Evolutionary conservation across 2,329 filamentous ascomycete species (phyloP).

Genomic region (Botryosphaeria dothidea): DNA sequence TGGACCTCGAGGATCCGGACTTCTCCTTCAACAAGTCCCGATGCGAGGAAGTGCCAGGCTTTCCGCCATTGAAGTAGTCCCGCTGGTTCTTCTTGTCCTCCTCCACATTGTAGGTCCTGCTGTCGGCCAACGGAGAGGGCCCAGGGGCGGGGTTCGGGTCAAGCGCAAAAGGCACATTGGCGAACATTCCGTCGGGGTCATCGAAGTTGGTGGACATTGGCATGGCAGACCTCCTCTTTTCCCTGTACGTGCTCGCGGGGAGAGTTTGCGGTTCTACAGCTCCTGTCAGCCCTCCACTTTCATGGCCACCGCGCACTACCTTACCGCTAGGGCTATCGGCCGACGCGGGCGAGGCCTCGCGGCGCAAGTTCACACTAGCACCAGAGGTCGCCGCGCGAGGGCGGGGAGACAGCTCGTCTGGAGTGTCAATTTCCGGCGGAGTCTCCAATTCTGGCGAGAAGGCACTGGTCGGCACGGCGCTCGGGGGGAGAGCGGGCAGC

Average conservation of each 20-base stretch:
- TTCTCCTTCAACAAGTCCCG: slow-evolving; percentile 45
- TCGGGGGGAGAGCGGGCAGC: slow-evolving; percentile 83
- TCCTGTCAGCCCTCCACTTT: neutral
- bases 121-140: slow-evolving; percentile 39
- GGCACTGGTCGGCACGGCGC: slow-evolving; percentile 60
- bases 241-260: slow-evolving; percentile 75
- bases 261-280: slow-evolving; percentile 63
- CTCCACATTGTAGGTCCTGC: slow-evolving; percentile 29
- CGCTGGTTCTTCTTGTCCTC: slow-evolving; percentile 32
- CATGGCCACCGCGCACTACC: neutral
- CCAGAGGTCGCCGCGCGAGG: slow-evolving; percentile 22
- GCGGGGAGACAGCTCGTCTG: slow-evolving; percentile 31
- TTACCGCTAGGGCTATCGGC: slow-evolving; percentile 38
- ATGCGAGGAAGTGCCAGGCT: slow-evolving; percentile 34
- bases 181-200: slow-evolving; percentile 56
- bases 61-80: slow-evolving; percentile 47
- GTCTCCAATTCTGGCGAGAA: slow-evolving; percentile 60
- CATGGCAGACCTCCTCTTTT: slow-evolving; percentile 72
- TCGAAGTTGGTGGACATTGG: slow-evolving; percentile 60
- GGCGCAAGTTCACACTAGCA: slow-evolving; percentile 34
- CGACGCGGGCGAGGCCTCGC: slow-evolving; percentile 38
- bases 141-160: slow-evolving; percentile 50
- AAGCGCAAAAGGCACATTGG: slow-evolving; percentile 49
- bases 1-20: slow-evolving; percentile 43
- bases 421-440: slow-evolving; percentile 65